A percentile compares a stretch with the other conserved stretches of the same genome.
Conservation (phyloP, 441 rosid genomes). For the Capsella rubella region DNA sequence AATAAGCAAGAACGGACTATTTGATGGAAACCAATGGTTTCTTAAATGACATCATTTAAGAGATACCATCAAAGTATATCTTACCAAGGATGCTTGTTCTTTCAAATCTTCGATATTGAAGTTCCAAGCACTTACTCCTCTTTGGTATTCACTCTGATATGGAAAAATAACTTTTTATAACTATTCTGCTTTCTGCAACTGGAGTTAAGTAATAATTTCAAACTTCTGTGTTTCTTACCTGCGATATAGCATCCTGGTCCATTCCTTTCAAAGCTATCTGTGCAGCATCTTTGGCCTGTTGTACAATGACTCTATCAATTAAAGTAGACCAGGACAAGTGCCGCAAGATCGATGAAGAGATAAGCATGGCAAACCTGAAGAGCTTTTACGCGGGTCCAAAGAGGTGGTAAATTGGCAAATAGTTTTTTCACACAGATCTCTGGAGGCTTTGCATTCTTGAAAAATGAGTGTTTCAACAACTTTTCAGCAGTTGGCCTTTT, state of each 20-base stretch:
- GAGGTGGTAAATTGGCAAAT: conserved; percentile 84
- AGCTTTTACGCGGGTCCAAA: conserved; percentile 93
- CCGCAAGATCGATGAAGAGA: neutral
- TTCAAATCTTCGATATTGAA: conserved; percentile 92
- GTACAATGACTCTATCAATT: conserved; percentile 41
- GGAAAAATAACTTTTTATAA: conserved; percentile 2
- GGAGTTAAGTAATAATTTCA: conserved; percentile 4
- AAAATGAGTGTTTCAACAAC: conserved; percentile 85
- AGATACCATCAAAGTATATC: conserved; percentile 40
- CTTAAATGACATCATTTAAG: neutral
- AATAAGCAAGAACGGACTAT: conserved; percentile 12
- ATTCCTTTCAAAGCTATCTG: conserved; percentile 87
- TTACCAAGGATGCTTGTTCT: conserved; percentile 93
- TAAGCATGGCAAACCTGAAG: conserved; percentile 66
- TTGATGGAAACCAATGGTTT: conserved; percentile 26
- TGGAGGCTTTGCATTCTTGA: conserved; percentile 87
- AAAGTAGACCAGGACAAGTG: conserved; percentile 7
- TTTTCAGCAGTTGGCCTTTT: conserved; percentile 99
- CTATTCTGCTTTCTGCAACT: conserved; percentile 11
- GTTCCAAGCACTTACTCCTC: conserved; percentile 99
- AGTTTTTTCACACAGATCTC: conserved; percentile 83
- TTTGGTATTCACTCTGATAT: conserved; percentile 90
- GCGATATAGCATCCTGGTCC: conserved; percentile 94
- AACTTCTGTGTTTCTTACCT: conserved; percentile 56
- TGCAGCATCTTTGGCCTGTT: conserved; percentile 96